Evolutionary conservation across 1,284 basidiomycete genomes (phyloP).

Genomic region (Vanrija humicola): DNA sequence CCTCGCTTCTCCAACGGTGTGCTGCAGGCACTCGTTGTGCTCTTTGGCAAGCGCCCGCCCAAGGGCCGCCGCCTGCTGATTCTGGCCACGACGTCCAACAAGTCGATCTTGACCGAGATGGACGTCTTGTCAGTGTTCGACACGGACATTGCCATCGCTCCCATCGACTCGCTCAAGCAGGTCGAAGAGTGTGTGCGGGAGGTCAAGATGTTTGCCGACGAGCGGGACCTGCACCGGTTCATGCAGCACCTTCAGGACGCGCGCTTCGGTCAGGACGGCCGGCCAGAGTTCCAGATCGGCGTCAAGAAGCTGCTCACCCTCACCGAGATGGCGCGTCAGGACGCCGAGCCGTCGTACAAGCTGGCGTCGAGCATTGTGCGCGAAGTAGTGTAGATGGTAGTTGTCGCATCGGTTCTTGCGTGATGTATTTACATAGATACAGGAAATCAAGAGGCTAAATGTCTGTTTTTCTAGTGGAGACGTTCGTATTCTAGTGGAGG

Average conservation of each 20-base stretch:
- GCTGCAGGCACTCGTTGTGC: conserved; percentile 83
- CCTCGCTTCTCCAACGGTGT: conserved; percentile 94
- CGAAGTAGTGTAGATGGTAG: conserved; percentile 18
- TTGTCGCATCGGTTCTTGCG: too few relatives aligned
- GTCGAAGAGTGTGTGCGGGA: conserved; percentile 79
- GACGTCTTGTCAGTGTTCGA: conserved; percentile 87
- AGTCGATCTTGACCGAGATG: conserved; percentile 82
- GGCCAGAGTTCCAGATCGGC: conserved; percentile 68
- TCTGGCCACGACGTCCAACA: conserved; percentile 86
- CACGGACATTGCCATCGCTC: conserved; percentile 78
- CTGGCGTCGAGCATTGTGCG: conserved; percentile 64
- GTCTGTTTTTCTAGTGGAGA: conserved; percentile 1
- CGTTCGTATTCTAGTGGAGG: conserved; percentile 21
- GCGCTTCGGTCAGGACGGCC: conserved; percentile 62
- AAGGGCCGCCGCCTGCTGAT: conserved; percentile 93
- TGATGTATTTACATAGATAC: too few relatives aligned
- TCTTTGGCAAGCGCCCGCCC: conserved; percentile 85
- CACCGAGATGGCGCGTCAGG: conserved; percentile 95
- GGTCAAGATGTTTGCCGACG: conserved; percentile 66
- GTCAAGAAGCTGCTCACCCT: conserved; percentile 91
- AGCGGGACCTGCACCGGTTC: conserved; percentile 54
- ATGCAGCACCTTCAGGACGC: conserved; percentile 64
- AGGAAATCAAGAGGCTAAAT: too few relatives aligned
- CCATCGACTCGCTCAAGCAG: conserved; percentile 68
- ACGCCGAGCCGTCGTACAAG: conserved; percentile 72